A percentile compares a stretch with the other conserved stretches of the same genome.
Conservation (phyloP, 768 basidiomycete species). For the Daedaleopsis nitida region DNA sequence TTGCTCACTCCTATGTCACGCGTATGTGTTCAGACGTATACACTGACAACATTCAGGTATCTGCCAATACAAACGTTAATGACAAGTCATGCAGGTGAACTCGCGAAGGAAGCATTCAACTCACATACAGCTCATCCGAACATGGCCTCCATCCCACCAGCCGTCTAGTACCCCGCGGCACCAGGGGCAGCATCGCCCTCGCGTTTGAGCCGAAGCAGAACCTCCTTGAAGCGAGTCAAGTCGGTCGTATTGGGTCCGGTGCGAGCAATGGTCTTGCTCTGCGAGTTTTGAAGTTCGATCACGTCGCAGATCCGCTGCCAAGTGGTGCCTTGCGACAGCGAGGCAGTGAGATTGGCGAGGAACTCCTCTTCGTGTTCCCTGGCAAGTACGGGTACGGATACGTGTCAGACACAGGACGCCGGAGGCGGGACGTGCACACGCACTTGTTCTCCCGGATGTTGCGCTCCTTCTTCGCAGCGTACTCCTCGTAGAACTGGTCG, state of each 20-base stretch:
- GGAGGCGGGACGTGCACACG: constrained; percentile 29
- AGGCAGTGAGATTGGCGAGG: constrained; percentile 67
- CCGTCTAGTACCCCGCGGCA: constrained; percentile 82
- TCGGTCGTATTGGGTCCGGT: constrained; percentile 89
- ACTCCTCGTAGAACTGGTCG: constrained; percentile 89
- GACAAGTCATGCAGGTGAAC: no score
- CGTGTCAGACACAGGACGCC: background rate
- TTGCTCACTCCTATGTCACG: no score
- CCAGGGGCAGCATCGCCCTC: constrained; percentile 93
- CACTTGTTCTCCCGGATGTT: constrained; percentile 96
- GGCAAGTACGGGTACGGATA: constrained; percentile 4
- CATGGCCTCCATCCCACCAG: background rate
- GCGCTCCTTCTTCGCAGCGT: constrained; percentile 85
- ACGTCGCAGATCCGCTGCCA: constrained; percentile 92
- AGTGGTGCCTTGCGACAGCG: constrained; percentile 86
- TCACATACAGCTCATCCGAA: background rate
- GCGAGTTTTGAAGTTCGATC: constrained; percentile 91
- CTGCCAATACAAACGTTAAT: no score
- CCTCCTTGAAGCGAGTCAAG: constrained; percentile 88
- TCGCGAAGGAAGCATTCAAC: background rate
- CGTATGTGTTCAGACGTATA: no score
- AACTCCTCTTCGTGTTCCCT: constrained; percentile 90
- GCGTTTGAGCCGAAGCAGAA: constrained; percentile 83
- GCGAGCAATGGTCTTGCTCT: constrained; percentile 93
- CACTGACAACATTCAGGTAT: no score